These are phyloP conservation scores for Syncephalis plumigaleata DNA, from an alignment of 371 early-diverging fungal genomes.

Conservation along the genomic window DNA sequence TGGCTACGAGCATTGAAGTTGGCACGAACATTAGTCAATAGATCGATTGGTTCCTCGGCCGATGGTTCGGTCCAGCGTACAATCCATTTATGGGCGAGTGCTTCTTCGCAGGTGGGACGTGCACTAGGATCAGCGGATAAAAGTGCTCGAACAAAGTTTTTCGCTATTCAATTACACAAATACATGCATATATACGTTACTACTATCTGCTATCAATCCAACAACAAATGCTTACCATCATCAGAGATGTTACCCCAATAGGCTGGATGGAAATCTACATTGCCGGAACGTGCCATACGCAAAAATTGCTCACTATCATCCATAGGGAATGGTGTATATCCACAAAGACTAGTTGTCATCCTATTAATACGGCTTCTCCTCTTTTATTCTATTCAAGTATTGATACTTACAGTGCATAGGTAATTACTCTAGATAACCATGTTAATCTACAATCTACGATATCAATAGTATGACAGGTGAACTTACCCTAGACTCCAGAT, in stretches of 20 bases:
- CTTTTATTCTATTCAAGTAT: not conserved
- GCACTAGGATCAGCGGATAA: conserved; percentile 51
- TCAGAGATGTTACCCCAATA: conserved; percentile 66
- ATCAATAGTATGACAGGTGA: not conserved
- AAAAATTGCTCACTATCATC: conserved; percentile 15
- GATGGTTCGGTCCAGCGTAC: conserved; percentile 22
- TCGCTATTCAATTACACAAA: conserved; percentile 15
- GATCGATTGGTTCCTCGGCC: conserved; percentile 28
- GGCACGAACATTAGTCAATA: conserved; percentile 47
- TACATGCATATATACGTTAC: too few relatives aligned
- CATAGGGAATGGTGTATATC: conserved; percentile 60
- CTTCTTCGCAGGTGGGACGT: conserved; percentile 65
- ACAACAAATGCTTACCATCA: conserved; percentile 12
- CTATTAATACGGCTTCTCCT: too few relatives aligned
- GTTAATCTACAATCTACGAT: not conserved
- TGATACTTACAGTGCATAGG: conserved; percentile 38
- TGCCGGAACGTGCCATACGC: conserved; percentile 10
- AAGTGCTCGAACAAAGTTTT: conserved; percentile 70
- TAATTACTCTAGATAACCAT: conserved; percentile 25
- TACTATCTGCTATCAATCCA: too few relatives aligned
- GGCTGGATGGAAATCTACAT: conserved; percentile 55
- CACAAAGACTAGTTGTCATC: conserved; percentile 26
- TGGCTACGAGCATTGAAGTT: conserved; percentile 29
- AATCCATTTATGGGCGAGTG: conserved; percentile 76
- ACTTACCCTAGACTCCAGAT: conserved; percentile 53